Base-by-base conservation (phyloP, 371 early-diverging fungal genomes). In the Rhizopus sp. region DNA sequence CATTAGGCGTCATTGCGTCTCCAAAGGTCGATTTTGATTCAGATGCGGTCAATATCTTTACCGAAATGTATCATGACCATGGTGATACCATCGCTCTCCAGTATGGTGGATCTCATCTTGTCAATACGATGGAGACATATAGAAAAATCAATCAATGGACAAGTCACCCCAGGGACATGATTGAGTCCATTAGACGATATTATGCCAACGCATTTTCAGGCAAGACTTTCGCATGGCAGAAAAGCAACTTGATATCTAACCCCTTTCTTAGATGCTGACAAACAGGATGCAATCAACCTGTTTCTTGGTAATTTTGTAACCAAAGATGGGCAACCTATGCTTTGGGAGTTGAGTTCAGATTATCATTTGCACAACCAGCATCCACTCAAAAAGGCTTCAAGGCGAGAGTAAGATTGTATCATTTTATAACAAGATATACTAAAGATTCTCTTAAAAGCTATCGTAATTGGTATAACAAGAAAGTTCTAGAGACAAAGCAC, bases 51-150 rank as follows among this genome's bases (percentile, higher is more conserved):
- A 93, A 94, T 60, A 86, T 96, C 48, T 81, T 99, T 55, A 98
- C 94, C 15, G 93, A 92, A 63, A 92, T 99, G 94, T 99, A 97
- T 79, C 95, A 96, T 62, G 94, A 96, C 55, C 95, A 99, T 72
- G 99, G 99, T 23, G 97, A 99, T 69, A 95, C 93, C 4, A 93
- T 99, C 47, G 99, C 99, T 1, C 69, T 99, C n/a, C 99, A 99
- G 69, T 99, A 99, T 72, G 97, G 99, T 47, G 99, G 99, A 4
- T 97, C 98, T 1, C 93, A 95, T 72, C 79, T 98, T 32, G 99
- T 98, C 16, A 98, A 97, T 64, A 97, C 97, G 5, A 94, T 97
- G 86, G 94, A 95, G 62, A 95, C 97, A 0, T 98, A 98, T 66
- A 84, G 96, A 35, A 93, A 95, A 59, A 93, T 91, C 59, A 93